Evolutionary conservation across 495 filamentous ascomycete species (phyloP), one percentile per base, ranked within the genome.

Genomic region (Aspergillus taichungensis): DNA sequence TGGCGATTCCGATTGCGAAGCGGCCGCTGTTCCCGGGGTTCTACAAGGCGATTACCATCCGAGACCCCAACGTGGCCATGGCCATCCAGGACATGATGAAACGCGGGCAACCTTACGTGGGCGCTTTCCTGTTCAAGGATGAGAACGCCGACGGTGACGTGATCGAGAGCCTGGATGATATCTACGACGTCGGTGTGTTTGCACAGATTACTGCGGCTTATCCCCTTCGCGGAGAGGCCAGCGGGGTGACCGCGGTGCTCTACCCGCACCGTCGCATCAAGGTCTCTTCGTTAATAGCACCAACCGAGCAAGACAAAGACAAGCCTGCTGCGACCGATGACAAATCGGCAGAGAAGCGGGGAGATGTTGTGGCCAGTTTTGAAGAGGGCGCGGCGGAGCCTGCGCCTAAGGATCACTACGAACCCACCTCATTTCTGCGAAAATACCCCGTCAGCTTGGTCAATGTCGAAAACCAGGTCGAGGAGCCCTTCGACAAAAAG

Each of bases 1-100:
- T 99, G 84, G 94, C 94, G 1, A 91, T 99, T 44, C 92, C 94
- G n/a, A 95, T 99, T 53, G 84, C 87, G 5, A 90, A 92, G 67
- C 78, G 94, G 37, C 94, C 92, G 18, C 68, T 99, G 2, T 99
- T 96, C 65, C 94, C 94, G 0, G 94, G 94, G 0, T 99, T 95
- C 67, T 99, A 99, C 69, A 99, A 99, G 62, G 90, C 94, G 3
- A 86, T 99, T 47, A 97, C 92, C 5, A 89, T 99, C 42, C 83
- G 84, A 50, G 87, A 99, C 60, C 85, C 82, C 5, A 84, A 88
- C 52, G 94, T 99, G 14, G 80, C 86, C 29, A 74, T 78, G 31
- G 94, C 94, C 10, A 94, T 99, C 47, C 80, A 88, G 51, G 94
- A 99, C 50, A 92, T 94, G 82, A 85, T 97, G 63, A 94, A 91